A percentile compares a stretch with the other conserved stretches of the same genome.
These are phyloP conservation scores for Setaria italica DNA, from an alignment of 202 grass and related monocot genomes.

Conservation along the genomic window DNA sequence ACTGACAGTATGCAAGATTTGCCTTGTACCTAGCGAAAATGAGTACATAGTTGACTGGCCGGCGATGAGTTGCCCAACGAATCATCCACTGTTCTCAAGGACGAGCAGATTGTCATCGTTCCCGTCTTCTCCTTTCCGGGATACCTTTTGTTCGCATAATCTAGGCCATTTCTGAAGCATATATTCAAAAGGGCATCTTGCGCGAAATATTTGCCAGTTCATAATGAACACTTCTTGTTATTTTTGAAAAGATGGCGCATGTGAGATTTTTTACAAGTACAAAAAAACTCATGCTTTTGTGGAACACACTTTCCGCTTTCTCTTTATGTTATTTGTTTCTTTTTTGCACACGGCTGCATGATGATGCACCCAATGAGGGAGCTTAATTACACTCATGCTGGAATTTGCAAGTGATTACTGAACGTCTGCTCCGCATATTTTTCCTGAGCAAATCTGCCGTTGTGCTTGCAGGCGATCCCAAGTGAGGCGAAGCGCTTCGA, in stretches of 20 bases:
- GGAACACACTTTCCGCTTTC: background rate
- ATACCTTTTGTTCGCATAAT: background rate
- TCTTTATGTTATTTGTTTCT: background rate
- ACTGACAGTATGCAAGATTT: too few species aligned
- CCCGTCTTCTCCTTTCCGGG: background rate
- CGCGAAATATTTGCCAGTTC: background rate
- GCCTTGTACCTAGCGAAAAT: background rate
- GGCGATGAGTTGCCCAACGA: background rate
- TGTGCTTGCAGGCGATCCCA: slow-evolving; percentile 56
- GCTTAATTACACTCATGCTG: too few species aligned
- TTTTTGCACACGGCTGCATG: background rate
- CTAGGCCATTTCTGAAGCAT: background rate
- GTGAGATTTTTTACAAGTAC: background rate
- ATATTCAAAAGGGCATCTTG: background rate
- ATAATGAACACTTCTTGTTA: background rate
- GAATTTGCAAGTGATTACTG: background rate
- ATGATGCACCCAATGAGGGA: background rate
- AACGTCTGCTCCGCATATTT: background rate
- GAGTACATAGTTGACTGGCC: background rate
- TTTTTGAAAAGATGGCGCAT: background rate
- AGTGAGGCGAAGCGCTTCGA: slow-evolving; percentile 52
- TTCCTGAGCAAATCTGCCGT: too few species aligned
- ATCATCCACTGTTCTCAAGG: background rate
- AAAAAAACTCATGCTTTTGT: background rate
- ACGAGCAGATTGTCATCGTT: background rate